A percentile compares a stretch with the other conserved stretches of the same genome.
Conservation (phyloP, 306 rosid species). For the Sesbania bispinosa region DNA sequence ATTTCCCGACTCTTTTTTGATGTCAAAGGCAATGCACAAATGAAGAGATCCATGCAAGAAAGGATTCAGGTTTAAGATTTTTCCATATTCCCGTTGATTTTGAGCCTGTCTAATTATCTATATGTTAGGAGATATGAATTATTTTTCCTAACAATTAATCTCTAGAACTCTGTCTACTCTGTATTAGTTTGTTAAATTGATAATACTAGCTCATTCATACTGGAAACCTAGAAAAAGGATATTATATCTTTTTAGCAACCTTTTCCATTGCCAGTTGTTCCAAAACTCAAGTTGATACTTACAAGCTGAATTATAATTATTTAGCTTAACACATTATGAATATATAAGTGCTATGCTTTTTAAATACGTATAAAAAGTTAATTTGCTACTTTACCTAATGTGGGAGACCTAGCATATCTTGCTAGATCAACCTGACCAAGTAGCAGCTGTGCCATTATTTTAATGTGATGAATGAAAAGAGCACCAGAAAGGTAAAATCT, state of each 20-base stretch:
- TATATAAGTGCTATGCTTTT: neutral
- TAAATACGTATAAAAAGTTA: conserved; percentile 1
- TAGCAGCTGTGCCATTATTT: neutral
- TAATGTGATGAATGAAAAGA: neutral
- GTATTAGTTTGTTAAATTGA: conserved; percentile 10
- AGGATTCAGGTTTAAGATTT: conserved; percentile 69
- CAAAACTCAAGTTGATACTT: conserved; percentile 7
- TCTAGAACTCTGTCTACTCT: neutral
- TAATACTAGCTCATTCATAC: conserved; percentile 10
- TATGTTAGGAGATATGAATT: neutral
- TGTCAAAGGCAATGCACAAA: conserved; percentile 48
- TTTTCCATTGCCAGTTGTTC: neutral
- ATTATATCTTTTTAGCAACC: conserved; percentile 1
- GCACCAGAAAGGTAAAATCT: neutral
- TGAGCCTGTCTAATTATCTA: conserved; percentile 5
- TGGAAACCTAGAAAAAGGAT: neutral
- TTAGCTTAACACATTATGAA: neutral
- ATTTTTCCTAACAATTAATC: conserved; percentile 14
- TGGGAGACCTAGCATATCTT: neutral
- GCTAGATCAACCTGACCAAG: conserved; percentile 6
- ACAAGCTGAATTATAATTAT: neutral
- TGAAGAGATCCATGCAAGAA: conserved; percentile 60
- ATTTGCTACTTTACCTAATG: neutral
- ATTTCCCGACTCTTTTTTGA: conserved; percentile 86
- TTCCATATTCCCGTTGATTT: conserved; percentile 13